Evolutionary conservation across 805 yeast species (phyloP), one percentile per base, ranked within the genome.

Genomic region (Candida michaelii): DNA sequence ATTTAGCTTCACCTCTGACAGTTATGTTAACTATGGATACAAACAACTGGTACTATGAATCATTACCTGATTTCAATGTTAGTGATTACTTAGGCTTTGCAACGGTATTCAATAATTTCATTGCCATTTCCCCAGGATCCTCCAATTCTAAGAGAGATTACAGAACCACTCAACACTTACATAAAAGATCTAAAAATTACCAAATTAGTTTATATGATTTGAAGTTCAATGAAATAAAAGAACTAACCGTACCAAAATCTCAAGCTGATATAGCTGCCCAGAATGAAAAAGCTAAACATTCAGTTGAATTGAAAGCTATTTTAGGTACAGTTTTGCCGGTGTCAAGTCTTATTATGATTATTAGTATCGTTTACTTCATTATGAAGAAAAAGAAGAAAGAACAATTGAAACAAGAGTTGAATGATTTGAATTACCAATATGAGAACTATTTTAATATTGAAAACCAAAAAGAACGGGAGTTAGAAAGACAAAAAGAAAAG

Each of bases 301-400:
- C 43, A 8, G 49, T 53, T 1, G 40, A 47, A 29, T 51, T 51
- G 8, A 65, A 62, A 39, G 69, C 69, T 4, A 52, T 68, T 15
- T 47, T 68, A 11, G 75, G 73, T 10, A 64, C 71, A 2, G 60
- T 70, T 7, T 49, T 68, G 6, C 74, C 75, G 0, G 40, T 68
- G 1, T 46, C 52, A 2, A 63, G 64, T 1, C 24, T 62, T 3
- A 44, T 54, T 2, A 35, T 44, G 5, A 31, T 53, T 9, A 32
- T 51, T n/a, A 48, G 39, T 1, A 54, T 49, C 3, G 55, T 50
- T 1, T 45, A 51, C 12, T 53, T 50, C 27, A 19, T 56, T 8
- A 40, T 54, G 37, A 55, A 55, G 35, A 54, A 53, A 19, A 48
- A 58, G 32, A 56, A 54, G 42, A 46, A 48, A 23, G 42, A 47